These are phyloP conservation scores for Pseudoneurospora amorphoporcata DNA, from an alignment of 495 filamentous ascomycete genomes.

Conservation along the genomic window DNA sequence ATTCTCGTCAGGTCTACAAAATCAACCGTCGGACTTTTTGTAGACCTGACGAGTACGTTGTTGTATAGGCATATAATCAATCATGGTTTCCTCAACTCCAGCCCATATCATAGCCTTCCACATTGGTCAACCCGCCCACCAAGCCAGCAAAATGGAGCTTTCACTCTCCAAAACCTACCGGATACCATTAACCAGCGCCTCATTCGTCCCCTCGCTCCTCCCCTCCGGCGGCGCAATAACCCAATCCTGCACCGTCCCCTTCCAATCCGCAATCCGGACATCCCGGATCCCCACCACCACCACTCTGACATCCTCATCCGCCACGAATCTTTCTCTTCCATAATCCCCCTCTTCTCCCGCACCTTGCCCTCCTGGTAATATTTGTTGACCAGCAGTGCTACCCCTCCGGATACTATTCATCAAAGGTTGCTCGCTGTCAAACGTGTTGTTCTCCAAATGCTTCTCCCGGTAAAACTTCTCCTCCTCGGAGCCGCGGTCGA, in stretches of 20 bases:
- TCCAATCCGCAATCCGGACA: constrained; percentile 73
- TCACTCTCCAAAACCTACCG: neutral
- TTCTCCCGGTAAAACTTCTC: constrained; percentile 68
- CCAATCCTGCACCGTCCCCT: constrained; percentile 68
- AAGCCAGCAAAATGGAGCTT: too few relatives aligned
- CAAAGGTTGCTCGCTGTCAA: constrained; percentile 42
- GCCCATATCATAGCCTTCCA: neutral
- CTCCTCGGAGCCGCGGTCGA: constrained; percentile 62
- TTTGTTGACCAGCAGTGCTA: neutral
- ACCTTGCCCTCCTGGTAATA: constrained; percentile 11
- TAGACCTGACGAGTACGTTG: neutral
- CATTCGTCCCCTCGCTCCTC: constrained; percentile 13
- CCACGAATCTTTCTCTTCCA: constrained; percentile 50
- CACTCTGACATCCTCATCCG: constrained; percentile 58
- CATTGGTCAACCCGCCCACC: neutral
- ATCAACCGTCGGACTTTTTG: too few relatives aligned
- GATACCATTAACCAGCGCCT: constrained; percentile 22
- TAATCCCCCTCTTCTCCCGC: constrained; percentile 34
- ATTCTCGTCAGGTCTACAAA: too few relatives aligned
- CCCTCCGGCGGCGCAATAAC: constrained; percentile 42
- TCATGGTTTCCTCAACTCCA: neutral
- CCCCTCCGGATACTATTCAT: constrained; percentile 32
- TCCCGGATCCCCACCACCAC: constrained; percentile 65
- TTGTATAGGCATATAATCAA: neutral
- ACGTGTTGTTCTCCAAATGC: constrained; percentile 90